Conservation (phyloP, 768 basidiomycete genomes). For the Tylopilus sp. region DNA sequence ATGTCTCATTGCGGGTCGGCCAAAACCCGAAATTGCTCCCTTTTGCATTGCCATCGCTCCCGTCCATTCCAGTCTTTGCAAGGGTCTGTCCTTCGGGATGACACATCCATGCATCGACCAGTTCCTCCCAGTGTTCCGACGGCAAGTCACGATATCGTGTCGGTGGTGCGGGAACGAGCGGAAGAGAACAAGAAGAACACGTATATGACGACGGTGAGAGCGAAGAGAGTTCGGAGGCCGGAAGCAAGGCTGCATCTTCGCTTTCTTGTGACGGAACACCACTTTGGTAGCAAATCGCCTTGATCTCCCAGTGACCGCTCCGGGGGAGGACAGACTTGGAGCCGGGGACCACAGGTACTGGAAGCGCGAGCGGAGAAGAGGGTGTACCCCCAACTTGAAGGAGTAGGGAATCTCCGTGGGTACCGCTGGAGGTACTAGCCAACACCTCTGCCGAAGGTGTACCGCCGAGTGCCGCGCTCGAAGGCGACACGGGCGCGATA, state of each 20-base stretch:
- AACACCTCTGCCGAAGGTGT: slow-evolving; percentile 59
- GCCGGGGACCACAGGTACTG: slow-evolving; percentile 55
- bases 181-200: slow-evolving; percentile 78
- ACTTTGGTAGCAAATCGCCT: slow-evolving; percentile 43
- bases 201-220: slow-evolving; percentile 62
- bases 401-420: slow-evolving; percentile 52
- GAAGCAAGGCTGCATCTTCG: slow-evolving; percentile 49
- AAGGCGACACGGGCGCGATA: slow-evolving; percentile 37
- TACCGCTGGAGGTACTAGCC: slow-evolving; percentile 39
- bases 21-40: slow-evolving; percentile 59
- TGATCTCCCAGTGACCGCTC: slow-evolving; percentile 68
- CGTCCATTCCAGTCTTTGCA: slow-evolving; percentile 39
- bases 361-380: slow-evolving; percentile 56
- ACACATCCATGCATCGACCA: slow-evolving; percentile 98
- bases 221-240: slow-evolving; percentile 60
- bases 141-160: slow-evolving; percentile 80
- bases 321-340: slow-evolving; percentile 55
- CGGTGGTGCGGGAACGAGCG: slow-evolving; percentile 52
- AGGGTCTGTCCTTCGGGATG: slow-evolving; percentile 81
- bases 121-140: slow-evolving; percentile 96
- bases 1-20: slow-evolving; percentile 66
- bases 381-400: slow-evolving; percentile 56
- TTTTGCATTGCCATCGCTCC: slow-evolving; percentile 13
- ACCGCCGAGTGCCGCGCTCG: slow-evolving; percentile 37
- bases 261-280: slow-evolving; percentile 9